Percentiles rank a stretch among this genome's conserved stretches.
These are phyloP conservation scores for Epichloe sibirici DNA, from an alignment of 2,329 filamentous ascomycete species.

Conservation along the genomic window DNA sequence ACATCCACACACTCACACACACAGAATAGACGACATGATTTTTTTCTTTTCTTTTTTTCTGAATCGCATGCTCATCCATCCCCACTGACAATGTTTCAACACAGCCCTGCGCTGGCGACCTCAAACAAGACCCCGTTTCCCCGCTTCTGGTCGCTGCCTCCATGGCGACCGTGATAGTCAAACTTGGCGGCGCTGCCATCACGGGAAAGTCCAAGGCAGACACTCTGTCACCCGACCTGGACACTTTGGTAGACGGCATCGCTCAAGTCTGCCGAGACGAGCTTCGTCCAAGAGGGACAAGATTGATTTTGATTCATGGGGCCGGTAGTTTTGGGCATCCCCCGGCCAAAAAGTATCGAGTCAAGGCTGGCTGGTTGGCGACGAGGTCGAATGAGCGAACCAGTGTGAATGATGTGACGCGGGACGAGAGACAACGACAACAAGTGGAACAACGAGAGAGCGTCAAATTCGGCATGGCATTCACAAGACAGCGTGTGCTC, in stretches of 20 bases:
- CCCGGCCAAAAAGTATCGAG: slow-evolving; percentile 1
- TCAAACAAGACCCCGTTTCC: too few species aligned
- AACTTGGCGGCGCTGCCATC: slow-evolving; percentile 4
- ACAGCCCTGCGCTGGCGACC: too few species aligned
- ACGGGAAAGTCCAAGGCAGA: slow-evolving; percentile 2
- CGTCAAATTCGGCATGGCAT: slow-evolving; percentile 3
- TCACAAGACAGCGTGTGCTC: slow-evolving; percentile 1
- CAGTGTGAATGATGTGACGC: not conserved
- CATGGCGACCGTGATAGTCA: slow-evolving; percentile 3
- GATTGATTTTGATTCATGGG: slow-evolving; percentile 1
- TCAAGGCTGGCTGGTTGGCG: not conserved
- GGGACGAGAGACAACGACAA: not conserved
- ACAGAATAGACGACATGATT: too few species aligned
- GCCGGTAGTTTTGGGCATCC: slow-evolving; percentile 5
- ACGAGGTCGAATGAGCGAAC: not conserved
- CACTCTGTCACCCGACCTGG: not conserved
- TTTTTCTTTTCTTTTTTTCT: too few species aligned
- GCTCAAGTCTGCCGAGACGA: not conserved
- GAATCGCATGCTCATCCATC: not conserved
- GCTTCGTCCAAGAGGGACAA: not conserved
- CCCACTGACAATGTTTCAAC: not conserved
- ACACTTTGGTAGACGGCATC: not conserved
- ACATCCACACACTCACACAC: too few species aligned
- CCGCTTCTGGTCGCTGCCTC: too few species aligned
- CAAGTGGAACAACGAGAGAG: not conserved